A percentile compares a stretch with the other conserved stretches of the same genome.
phyloP scores from a whole-genome alignment of 2,329 filamentous ascomycete species.

The Pseudocercospora fijiensis region DNA sequence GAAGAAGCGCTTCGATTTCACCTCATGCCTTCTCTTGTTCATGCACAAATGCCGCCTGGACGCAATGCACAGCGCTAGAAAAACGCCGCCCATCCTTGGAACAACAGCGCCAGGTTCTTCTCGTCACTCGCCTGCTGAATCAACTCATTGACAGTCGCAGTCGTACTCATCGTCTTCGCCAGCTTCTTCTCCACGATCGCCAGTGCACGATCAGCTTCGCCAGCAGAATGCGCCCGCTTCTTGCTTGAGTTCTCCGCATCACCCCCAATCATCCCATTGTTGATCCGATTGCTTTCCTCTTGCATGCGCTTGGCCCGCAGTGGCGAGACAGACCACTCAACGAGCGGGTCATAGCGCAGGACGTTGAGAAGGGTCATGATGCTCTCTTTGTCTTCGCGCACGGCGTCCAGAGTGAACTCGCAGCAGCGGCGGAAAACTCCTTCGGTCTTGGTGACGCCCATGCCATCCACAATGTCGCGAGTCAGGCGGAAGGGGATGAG shows the following conservation, averaged over 20 bases:
- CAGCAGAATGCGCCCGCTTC: slow-evolving; percentile 56
- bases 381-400: slow-evolving; percentile 91
- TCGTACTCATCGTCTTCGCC: slow-evolving; percentile 87
- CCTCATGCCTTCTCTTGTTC: background rate
- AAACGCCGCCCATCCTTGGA: slow-evolving; percentile 47
- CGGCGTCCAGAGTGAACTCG: slow-evolving; percentile 91
- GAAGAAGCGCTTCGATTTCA: background rate
- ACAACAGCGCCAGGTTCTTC: slow-evolving; percentile 85
- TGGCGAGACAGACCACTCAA: slow-evolving; percentile 88
- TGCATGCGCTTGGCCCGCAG: slow-evolving; percentile 66
- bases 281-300: slow-evolving; percentile 54
- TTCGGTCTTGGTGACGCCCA: slow-evolving; percentile 93
- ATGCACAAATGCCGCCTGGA: background rate
- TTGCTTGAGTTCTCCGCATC: slow-evolving; percentile 28
- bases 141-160: slow-evolving; percentile 92
- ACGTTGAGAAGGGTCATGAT: slow-evolving; percentile 99
- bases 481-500: slow-evolving; percentile 94
- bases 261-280: slow-evolving; percentile 9
- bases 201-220: slow-evolving; percentile 86
- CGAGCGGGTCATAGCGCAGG: slow-evolving; percentile 93
- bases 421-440: slow-evolving; percentile 97
- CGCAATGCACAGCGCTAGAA: slow-evolving; percentile 17
- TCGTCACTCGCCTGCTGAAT: slow-evolving; percentile 96
- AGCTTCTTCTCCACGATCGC: slow-evolving; percentile 95
- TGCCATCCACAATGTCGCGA: slow-evolving; percentile 90